These are phyloP conservation scores for Suhomyces canberraensis DNA, from an alignment of 805 yeast species.

Conservation along the genomic window DNA sequence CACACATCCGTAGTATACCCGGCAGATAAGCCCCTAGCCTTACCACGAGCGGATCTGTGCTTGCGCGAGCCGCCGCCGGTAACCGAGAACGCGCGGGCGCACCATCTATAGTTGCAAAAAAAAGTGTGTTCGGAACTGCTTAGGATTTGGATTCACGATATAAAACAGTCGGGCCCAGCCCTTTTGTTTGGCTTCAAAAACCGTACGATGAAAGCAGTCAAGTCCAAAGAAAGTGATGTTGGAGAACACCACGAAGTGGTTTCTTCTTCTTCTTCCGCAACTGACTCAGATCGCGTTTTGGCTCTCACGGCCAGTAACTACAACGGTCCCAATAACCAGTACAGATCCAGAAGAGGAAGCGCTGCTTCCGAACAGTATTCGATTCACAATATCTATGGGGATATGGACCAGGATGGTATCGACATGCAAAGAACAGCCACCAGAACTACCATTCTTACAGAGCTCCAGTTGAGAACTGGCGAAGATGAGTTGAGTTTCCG, in stretches of 20 bases:
- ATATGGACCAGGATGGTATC: slow-evolving; percentile 27
- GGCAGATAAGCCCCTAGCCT: no score
- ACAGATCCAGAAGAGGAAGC: slow-evolving; percentile 14
- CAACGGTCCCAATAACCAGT: background rate
- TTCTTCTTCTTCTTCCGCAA: slow-evolving; percentile 13
- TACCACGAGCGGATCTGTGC: no score
- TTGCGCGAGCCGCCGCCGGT: no score
- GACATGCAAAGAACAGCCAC: slow-evolving; percentile 29
- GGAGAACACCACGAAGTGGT: slow-evolving; percentile 2
- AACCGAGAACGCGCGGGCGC: slow-evolving; percentile 3
- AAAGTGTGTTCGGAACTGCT: background rate
- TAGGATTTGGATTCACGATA: no score
- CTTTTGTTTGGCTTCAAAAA: no score
- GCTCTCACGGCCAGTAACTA: slow-evolving; percentile 4
- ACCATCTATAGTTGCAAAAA: slow-evolving; percentile 1
- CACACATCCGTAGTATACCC: no score
- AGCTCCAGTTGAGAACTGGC: slow-evolving; percentile 12
- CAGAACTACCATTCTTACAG: slow-evolving; percentile 26
- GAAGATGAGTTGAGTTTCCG: slow-evolving; percentile 19
- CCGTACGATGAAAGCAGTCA: slow-evolving; percentile 2
- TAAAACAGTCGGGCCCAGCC: no score
- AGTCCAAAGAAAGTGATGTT: slow-evolving; percentile 3
- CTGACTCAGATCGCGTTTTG: slow-evolving; percentile 2
- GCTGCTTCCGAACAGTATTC: slow-evolving; percentile 15
- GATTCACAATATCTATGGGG: slow-evolving; percentile 32